Evolutionary conservation across 2,329 filamentous ascomycete species (phyloP).

Genomic region (Piedraia hortae): DNA sequence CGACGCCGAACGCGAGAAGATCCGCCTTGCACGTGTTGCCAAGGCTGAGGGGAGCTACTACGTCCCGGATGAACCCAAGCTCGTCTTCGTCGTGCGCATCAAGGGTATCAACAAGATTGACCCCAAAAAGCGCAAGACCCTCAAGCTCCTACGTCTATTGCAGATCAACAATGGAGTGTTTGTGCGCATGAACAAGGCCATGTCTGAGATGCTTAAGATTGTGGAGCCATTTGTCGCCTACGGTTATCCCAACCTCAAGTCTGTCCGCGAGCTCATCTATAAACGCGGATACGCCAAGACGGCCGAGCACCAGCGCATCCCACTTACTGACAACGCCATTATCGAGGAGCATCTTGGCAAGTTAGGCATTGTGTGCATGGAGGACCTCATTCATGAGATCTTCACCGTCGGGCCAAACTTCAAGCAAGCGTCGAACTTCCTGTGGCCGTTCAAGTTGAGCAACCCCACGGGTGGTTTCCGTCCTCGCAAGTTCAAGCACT

Average conservation of each 20-base stretch:
- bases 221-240: constrained; percentile 98
- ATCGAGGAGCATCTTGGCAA: constrained; percentile 92
- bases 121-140: constrained; percentile 98
- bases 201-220: constrained; percentile 86
- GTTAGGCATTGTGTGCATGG: constrained; percentile 97
- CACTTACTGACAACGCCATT: constrained; percentile 91
- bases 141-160: constrained; percentile 95
- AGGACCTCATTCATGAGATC: constrained; percentile 98
- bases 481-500: constrained; percentile 95
- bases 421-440: constrained; percentile 98
- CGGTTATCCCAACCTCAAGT: constrained; percentile 98
- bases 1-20: constrained; percentile 91
- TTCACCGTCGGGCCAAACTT: constrained; percentile 90
- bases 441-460: constrained; percentile 99
- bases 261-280: constrained; percentile 96
- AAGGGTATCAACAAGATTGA: constrained; percentile 99
- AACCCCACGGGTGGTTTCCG: constrained; percentile 96
- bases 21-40: constrained; percentile 68
- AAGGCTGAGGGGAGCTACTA: constrained; percentile 86
- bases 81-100: constrained; percentile 96
- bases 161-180: constrained; percentile 99
- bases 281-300: constrained; percentile 99
- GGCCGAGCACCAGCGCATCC: constrained; percentile 74
- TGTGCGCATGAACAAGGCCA: constrained; percentile 91
- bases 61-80: constrained; percentile 78